Conservation (phyloP, 805 yeast genomes). For the Candida tammaniensis region DNA sequence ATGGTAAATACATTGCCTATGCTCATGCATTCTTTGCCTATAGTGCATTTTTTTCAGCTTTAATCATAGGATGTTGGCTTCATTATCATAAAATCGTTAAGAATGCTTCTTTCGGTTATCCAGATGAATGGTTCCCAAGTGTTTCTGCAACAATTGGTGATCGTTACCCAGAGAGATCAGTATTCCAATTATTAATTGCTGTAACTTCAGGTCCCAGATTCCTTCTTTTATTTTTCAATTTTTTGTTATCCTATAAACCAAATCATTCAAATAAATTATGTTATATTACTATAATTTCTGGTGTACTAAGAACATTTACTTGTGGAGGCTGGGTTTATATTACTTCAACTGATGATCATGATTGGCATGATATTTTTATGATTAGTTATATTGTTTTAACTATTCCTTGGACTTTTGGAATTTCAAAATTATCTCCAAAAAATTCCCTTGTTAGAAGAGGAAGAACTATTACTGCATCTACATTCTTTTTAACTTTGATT, state of each 20-base stretch:
- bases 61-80: slow-evolving; percentile 66
- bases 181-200: slow-evolving; percentile 90
- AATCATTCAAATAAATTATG: slow-evolving; percentile 24
- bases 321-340: slow-evolving; percentile 99
- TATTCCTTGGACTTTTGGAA: slow-evolving; percentile 81
- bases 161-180: slow-evolving; percentile 90
- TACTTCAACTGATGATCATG: slow-evolving; percentile 96
- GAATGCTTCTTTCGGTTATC: slow-evolving; percentile 85
- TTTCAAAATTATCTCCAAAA: slow-evolving; percentile 50
- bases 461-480: slow-evolving; percentile 49
- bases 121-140: slow-evolving; percentile 98
- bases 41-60: slow-evolving; percentile 73
- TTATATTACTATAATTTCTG: slow-evolving; percentile 42
- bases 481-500: slow-evolving; percentile 69
- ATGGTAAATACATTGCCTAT: slow-evolving; percentile 65
- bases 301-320: slow-evolving; percentile 85
- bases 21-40: slow-evolving; percentile 73
- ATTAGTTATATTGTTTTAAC: slow-evolving; percentile 84
- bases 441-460: slow-evolving; percentile 46
- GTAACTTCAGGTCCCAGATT: slow-evolving; percentile 92
- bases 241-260: no score
- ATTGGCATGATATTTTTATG: slow-evolving; percentile 95
- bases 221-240: slow-evolving; percentile 52
- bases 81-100: slow-evolving; percentile 88
- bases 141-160: slow-evolving; percentile 98